Percentiles rank a stretch among this genome's conserved stretches.
Conservation (phyloP, 148 eudicot genomes). For the Amaranthus palmeri region DNA sequence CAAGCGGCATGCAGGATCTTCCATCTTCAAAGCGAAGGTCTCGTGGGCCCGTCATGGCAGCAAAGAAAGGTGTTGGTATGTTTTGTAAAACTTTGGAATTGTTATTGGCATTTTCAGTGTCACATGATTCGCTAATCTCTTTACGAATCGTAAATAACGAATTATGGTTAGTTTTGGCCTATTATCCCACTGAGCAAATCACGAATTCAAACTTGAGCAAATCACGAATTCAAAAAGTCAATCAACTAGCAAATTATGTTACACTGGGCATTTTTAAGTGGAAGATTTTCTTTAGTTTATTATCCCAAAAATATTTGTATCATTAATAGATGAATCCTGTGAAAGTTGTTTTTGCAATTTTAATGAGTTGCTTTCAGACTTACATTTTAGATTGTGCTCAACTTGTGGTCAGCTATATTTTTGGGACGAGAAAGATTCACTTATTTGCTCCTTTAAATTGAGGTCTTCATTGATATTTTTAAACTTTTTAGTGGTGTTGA, state of each 20-base stretch:
- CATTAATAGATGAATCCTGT: not conserved
- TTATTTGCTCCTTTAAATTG: not conserved
- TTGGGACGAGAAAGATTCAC: not conserved
- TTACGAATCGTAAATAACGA: no score
- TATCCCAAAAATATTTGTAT: not conserved
- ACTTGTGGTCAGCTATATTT: not conserved
- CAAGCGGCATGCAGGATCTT: constrained; percentile 35
- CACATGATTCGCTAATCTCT: no score
- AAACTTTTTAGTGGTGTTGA: not conserved
- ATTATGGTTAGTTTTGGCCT: no score
- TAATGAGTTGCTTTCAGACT: not conserved
- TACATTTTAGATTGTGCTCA: not conserved
- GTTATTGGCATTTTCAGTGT: not conserved
- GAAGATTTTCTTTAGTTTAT: not conserved
- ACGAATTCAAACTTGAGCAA: no score
- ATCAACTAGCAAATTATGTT: no score
- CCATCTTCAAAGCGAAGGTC: constrained; percentile 77
- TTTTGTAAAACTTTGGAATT: not conserved
- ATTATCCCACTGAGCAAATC: no score
- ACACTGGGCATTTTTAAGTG: not conserved
- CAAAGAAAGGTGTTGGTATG: constrained; percentile 70
- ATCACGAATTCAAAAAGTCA: no score
- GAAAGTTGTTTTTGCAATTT: not conserved
- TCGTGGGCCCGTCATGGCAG: constrained; percentile 97
- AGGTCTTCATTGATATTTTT: not conserved